Base-by-base conservation (phyloP, 331 rosid genomes). In the Prunus yedoensis region DNA sequence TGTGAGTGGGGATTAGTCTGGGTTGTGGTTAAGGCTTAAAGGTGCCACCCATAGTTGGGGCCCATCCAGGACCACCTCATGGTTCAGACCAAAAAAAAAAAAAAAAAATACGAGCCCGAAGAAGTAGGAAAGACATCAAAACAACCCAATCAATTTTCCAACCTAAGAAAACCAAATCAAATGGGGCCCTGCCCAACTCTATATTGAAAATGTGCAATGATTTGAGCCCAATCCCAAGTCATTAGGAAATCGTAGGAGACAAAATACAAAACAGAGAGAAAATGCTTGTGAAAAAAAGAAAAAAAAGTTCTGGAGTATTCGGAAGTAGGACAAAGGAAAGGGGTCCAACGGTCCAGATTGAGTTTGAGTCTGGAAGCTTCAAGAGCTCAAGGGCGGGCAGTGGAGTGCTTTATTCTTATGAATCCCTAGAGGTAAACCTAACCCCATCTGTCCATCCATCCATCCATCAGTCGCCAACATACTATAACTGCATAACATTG, bases 261-360 rank as follows among this genome's bases (percentile, higher is more conserved):
- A 46, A 30, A 46, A 46, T 46, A 2, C 13, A 46, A 46, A 49
- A 68, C 15, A 23, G 14, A 20, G 15, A 69, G 43, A 38, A 38
- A 38, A 38, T 5, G 43, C 8, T 3, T 10, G 13, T 4, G 11
- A 2, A 2, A 41, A 1, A 11, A 7, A 16, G 12, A 46, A 45
- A 57, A 20, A 52, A 47, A 71, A 17, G 82, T 85, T 83, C 89
- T 90, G 74, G 93, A 88, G 71, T 70, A 70, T 90, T 90, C 88
- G n/a, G 53, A 72, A 20, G 66, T 5, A 62, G 53, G 85, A 84
- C 88, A 81, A 77, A 51, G 3, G 18, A 25, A 65, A 41, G 23
- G 17, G 45, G 32, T 84, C 85, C 77, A 78, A 91, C 91, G 97
- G 95, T 62, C 67, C 73, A 76, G 78, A 88, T 76, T 15, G 4